Percentiles rank a stretch among this genome's conserved stretches.
Evolutionary conservation across 2,329 filamentous ascomycete genomes (phyloP).

Genomic region (Macrophomina tecta): DNA sequence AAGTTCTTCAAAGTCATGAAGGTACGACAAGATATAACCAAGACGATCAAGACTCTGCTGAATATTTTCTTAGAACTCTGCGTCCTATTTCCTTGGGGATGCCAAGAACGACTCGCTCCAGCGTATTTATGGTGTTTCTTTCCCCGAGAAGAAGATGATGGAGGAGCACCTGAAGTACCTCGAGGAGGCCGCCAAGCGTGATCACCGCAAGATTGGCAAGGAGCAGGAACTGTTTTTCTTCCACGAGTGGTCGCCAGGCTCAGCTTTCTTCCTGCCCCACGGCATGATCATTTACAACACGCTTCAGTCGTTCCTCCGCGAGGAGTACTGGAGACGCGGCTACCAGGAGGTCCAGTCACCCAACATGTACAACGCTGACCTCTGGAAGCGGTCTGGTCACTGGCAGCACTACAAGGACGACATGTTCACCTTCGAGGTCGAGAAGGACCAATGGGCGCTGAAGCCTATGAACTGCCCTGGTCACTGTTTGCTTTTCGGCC

Average conservation of each 20-base stretch:
- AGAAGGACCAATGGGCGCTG: slow-evolving; percentile 83
- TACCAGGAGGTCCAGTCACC: slow-evolving; percentile 96
- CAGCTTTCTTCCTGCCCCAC: slow-evolving; percentile 89
- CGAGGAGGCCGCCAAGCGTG: slow-evolving; percentile 96
- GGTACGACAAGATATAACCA: slow-evolving; percentile 42
- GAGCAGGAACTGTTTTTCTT: slow-evolving; percentile 99
- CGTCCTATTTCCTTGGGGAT: slow-evolving; percentile 93
- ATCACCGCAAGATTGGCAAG: slow-evolving; percentile 90
- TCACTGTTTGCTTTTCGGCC: slow-evolving; percentile 83
- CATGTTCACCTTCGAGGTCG: slow-evolving; percentile 86
- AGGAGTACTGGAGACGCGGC: slow-evolving; percentile 89
- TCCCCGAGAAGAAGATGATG: slow-evolving; percentile 95
- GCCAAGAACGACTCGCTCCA: slow-evolving; percentile 93
- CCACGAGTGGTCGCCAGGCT: slow-evolving; percentile 90
- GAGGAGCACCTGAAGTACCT: slow-evolving; percentile 93
- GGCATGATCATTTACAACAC: slow-evolving; percentile 94
- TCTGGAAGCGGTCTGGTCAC: slow-evolving; percentile 96
- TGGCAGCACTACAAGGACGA: slow-evolving; percentile 83
- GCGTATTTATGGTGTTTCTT: slow-evolving; percentile 94
- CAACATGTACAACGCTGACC: slow-evolving; percentile 91
- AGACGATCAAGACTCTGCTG: neutral
- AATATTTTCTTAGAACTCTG: slow-evolving; percentile 60
- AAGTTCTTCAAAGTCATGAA: slow-evolving; percentile 96
- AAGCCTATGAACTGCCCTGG: slow-evolving; percentile 98
- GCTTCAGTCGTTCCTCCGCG: slow-evolving; percentile 77